Percentiles rank a stretch among this genome's conserved stretches.
Evolutionary conservation across 495 filamentous ascomycete genomes (phyloP).

Genomic region (Penicillium canariense): DNA sequence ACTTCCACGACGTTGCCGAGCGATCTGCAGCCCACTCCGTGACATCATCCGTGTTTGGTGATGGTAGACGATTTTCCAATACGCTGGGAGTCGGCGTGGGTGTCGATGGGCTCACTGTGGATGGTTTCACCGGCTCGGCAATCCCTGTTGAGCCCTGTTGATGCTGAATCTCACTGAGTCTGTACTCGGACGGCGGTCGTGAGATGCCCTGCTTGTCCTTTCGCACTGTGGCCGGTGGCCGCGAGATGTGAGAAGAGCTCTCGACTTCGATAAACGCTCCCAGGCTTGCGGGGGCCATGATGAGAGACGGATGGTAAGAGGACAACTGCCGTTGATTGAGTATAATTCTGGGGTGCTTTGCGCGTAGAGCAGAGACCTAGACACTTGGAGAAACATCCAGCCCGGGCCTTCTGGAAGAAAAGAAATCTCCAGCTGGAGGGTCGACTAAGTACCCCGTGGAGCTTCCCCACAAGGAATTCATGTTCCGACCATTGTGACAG

Average conservation of each 20-base stretch:
- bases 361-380: too few relatives aligned
- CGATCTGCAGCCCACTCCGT: conserved; percentile 53
- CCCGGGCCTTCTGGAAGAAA: too few relatives aligned
- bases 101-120: background rate
- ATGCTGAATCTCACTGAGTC: conserved; percentile 36
- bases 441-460: background rate
- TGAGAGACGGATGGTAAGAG: background rate
- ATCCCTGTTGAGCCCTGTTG: conserved; percentile 15
- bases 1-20: conserved; percentile 51
- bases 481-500: background rate
- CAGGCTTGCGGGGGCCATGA: conserved; percentile 31
- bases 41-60: conserved; percentile 41
- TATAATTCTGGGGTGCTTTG: too few relatives aligned
- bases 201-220: conserved; percentile 31
- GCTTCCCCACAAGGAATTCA: background rate
- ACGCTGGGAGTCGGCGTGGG: conserved; percentile 38
- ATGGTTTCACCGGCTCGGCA: conserved; percentile 8
- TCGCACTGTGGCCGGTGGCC: conserved; percentile 30
- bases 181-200: conserved; percentile 25
- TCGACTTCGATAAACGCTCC: conserved; percentile 37
- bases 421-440: too few relatives aligned
- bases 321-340: background rate
- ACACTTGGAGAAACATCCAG: too few relatives aligned
- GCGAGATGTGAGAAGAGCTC: conserved; percentile 26
- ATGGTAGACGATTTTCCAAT: conserved; percentile 51